Conservation (phyloP, 176 grass and related monocot species). For the Avena atlantica region DNA sequence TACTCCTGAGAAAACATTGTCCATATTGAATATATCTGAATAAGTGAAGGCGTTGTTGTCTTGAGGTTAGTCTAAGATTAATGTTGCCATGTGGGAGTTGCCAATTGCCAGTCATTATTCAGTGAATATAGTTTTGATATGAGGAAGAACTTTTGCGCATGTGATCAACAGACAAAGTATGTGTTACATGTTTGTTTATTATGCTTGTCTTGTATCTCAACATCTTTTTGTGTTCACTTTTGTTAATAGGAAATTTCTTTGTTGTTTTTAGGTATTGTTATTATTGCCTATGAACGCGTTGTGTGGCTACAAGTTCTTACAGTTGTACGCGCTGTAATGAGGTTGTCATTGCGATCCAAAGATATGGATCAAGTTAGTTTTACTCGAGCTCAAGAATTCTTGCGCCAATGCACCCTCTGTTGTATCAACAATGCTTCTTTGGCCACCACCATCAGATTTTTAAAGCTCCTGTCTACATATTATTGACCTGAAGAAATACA, state of each 20-base stretch:
- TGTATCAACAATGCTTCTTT: not conserved
- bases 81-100: too few species aligned
- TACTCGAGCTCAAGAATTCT: conserved; percentile 26
- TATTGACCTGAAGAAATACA: not conserved
- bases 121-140: too few species aligned
- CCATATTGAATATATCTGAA: not conserved
- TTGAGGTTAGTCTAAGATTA: too few species aligned
- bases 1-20: not conserved
- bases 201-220: not conserved
- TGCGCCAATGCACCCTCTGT: conserved; percentile 8
- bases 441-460: not conserved
- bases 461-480: conserved; percentile 10
- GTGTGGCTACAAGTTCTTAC: conserved; percentile 60
- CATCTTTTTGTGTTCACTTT: not conserved
- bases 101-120: too few species aligned
- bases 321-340: conserved; percentile 77
- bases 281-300: conserved; percentile 85
- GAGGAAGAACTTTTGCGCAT: too few species aligned
- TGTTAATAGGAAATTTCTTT: conserved; percentile 9
- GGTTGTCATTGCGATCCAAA: conserved; percentile 73
- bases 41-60: too few species aligned
- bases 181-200: conserved; percentile 3
- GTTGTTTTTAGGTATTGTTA: conserved; percentile 84
- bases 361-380: conserved; percentile 67
- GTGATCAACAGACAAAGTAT: conserved; percentile 24